phyloP scores from a whole-genome alignment of 345 rosid genomes.

The Viola odorata region DNA sequence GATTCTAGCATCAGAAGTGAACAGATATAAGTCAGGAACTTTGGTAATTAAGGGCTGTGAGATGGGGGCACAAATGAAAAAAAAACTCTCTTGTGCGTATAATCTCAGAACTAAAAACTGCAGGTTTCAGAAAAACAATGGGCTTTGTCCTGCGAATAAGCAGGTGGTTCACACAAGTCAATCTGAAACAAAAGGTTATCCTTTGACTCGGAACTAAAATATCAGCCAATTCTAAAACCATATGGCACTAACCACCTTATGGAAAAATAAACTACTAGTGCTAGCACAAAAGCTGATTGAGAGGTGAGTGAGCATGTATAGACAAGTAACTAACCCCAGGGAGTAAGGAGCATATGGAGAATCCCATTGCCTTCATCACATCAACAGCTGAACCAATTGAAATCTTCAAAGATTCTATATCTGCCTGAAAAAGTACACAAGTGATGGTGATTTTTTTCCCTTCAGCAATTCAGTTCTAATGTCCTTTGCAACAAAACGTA shows the following conservation, averaged over 20 bases:
- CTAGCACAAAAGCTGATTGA: neutral
- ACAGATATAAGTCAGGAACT: too few species aligned
- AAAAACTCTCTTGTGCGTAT: too few species aligned
- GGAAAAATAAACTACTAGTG: too few species aligned
- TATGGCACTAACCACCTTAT: too few species aligned
- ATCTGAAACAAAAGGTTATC: neutral
- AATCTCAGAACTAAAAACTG: too few species aligned
- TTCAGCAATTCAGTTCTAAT: constrained; percentile 1
- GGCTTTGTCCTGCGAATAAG: neutral
- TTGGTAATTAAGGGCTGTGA: too few species aligned
- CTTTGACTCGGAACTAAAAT: neutral
- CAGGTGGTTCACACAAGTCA: neutral
- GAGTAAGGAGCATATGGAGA: constrained; percentile 57
- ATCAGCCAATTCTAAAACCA: too few species aligned
- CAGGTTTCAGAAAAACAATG: too few species aligned
- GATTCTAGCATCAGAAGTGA: too few species aligned
- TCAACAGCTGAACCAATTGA: constrained; percentile 87
- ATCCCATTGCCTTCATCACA: constrained; percentile 88
- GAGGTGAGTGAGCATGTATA: neutral
- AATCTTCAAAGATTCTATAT: constrained; percentile 61
- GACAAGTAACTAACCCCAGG: constrained; percentile 51
- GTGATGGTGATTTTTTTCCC: constrained; percentile 3
- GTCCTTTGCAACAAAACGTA: constrained; percentile 22
- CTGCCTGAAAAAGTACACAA: constrained; percentile 49
- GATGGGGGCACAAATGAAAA: too few species aligned